These are phyloP conservation scores for Calamus simplicifolius DNA, from an alignment of 176 grass and related monocot genomes.

Conservation along the genomic window DNA sequence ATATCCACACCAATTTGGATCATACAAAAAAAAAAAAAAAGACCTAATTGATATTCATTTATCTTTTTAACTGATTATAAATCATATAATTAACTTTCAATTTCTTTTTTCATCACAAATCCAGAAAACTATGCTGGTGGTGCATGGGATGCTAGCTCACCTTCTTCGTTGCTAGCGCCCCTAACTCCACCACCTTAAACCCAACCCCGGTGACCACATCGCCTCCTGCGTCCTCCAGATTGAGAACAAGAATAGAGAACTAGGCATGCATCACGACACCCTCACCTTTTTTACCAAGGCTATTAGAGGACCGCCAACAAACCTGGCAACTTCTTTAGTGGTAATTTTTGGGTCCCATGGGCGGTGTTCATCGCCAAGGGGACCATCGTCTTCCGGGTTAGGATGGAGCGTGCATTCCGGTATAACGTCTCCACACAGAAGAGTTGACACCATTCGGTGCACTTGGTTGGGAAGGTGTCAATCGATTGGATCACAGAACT, in stretches of 20 bases:
- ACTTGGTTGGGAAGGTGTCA: background rate
- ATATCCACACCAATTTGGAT: too few species aligned
- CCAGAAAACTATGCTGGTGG: too few species aligned
- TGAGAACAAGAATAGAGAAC: background rate
- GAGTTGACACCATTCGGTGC: background rate
- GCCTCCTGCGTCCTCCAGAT: conserved; percentile 6
- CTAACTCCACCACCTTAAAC: too few species aligned
- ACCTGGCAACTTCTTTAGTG: background rate
- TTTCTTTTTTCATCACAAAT: too few species aligned
- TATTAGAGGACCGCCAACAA: conserved; percentile 6
- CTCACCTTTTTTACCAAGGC: conserved; percentile 18
- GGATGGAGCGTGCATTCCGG: conserved; percentile 1
- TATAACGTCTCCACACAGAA: background rate
- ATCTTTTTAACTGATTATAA: too few species aligned
- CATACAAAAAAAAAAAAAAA: too few species aligned
- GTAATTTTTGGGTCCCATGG: background rate
- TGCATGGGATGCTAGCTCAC: background rate
- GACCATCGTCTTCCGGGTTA: background rate
- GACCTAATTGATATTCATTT: too few species aligned
- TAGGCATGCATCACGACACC: conserved; percentile 5
- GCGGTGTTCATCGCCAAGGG: background rate
- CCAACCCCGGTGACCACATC: background rate
- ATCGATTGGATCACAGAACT: too few species aligned
- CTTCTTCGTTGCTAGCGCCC: background rate
- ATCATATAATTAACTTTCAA: too few species aligned